phyloP scores from a whole-genome alignment of 78 protist genomes.

The Bigelowiella natans region DNA sequence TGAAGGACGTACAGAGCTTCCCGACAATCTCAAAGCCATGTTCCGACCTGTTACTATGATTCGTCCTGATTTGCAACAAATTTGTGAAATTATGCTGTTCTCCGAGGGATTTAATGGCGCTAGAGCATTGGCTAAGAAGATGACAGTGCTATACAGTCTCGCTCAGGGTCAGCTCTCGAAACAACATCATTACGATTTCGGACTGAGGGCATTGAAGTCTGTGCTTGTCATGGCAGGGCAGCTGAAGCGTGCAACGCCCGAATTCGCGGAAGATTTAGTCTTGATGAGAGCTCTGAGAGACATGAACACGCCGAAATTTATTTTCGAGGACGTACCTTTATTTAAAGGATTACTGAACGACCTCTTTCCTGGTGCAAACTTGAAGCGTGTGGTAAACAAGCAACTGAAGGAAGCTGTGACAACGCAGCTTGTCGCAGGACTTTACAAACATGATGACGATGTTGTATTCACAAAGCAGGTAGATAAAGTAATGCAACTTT shows the following conservation, averaged over 20 bases:
- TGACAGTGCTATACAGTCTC: conserved; percentile 68
- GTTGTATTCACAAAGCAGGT: conserved; percentile 40
- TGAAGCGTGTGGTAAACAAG: conserved; percentile 40
- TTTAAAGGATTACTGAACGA: conserved; percentile 69
- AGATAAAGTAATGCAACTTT: conserved; percentile 76
- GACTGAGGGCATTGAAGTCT: conserved; percentile 75
- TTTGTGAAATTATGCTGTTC: conserved; percentile 78
- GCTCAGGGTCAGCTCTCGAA: conserved; percentile 73
- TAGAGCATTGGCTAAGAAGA: conserved; percentile 65
- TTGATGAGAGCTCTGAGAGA: conserved; percentile 84
- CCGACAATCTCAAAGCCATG: conserved; percentile 61
- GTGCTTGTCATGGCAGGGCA: conserved; percentile 80
- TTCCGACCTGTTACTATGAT: conserved; percentile 76
- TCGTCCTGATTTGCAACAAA: conserved; percentile 63
- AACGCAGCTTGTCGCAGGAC: neutral
- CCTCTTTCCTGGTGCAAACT: conserved; percentile 59
- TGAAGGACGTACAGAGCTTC: conserved; percentile 74
- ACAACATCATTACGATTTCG: conserved; percentile 81
- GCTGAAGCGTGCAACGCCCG: conserved; percentile 61
- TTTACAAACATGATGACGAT: neutral
- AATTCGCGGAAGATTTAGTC: conserved; percentile 51
- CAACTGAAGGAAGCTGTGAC: conserved; percentile 41
- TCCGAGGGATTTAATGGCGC: conserved; percentile 63
- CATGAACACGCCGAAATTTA: conserved; percentile 82
- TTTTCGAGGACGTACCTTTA: conserved; percentile 82